Base-by-base conservation (phyloP, 495 filamentous ascomycete genomes). In the Lepidopterella palustris region DNA sequence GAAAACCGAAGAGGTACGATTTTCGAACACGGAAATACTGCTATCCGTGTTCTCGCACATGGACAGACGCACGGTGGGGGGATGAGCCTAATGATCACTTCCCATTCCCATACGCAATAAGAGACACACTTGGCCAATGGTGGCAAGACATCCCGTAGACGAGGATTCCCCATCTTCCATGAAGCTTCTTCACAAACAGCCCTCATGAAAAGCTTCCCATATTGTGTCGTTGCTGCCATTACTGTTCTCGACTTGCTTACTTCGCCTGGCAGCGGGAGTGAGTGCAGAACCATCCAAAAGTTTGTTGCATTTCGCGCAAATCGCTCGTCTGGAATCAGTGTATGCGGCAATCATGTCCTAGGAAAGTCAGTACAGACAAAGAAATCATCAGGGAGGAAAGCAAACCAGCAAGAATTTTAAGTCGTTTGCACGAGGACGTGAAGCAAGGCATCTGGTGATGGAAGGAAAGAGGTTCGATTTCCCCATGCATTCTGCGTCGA, bases 331-430 rank as follows among this genome's bases (percentile, higher is more conserved):
- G 15, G 53, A 21, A 27, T 53, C 57, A 45, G 59, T 67, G 50
- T 70, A 70, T 15, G 68, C 58, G 10, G 65, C 59, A 48, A 70
- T 65, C 68, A 70, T 70, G 48, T 70, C 65, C 68, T 70, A 32
- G 10, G 15, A 29, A 31, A 51, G 6, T 29, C 5, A 57, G 25
- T 11, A 50, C 21, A 3, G 9, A 45, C 28, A 50, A 21, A 10
- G n/a, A 39, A 27, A 25, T 55, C 13, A n/a, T 26, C 52, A 54
- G 20, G 49, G 47, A 24, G 0, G 47, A 18, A 23, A 5, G 51
- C 55, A 26, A 52, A 70, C 68, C 62, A 70, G 50, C 18, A 68
- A 42, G 54, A 68, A 59, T 57, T 54, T 50, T 15, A 70, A 50
- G 45, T 68, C 57, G n/a, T 64, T 51, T 35, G 48, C 18, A 11